phyloP scores from a whole-genome alignment of 306 rosid genomes.

The Fragaria nilgerrensis region DNA sequence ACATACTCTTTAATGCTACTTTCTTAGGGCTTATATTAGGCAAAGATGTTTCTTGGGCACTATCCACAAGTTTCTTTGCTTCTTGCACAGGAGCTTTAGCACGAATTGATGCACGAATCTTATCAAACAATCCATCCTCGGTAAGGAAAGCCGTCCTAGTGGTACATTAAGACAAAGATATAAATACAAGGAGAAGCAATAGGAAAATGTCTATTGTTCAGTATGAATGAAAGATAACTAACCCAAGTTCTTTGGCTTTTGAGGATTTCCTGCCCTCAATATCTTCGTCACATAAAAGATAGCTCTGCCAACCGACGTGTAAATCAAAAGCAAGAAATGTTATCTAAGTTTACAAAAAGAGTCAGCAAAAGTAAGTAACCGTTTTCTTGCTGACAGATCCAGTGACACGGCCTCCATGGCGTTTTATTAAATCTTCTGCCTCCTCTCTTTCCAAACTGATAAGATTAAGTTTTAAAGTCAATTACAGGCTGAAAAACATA shows the following conservation, averaged over 20 bases:
- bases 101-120: slow-evolving; percentile 56
- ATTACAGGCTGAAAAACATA: slow-evolving; percentile 15
- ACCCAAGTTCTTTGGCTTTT: slow-evolving; percentile 97
- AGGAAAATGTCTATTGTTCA: slow-evolving; percentile 15
- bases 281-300: slow-evolving; percentile 93
- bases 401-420: slow-evolving; percentile 93
- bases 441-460: slow-evolving; percentile 95
- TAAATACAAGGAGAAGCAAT: slow-evolving; percentile 18
- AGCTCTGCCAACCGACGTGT: slow-evolving; percentile 63
- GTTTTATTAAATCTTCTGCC: slow-evolving; percentile 94
- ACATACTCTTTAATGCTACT: slow-evolving; percentile 64
- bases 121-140: slow-evolving; percentile 91
- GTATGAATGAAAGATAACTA: slow-evolving; percentile 31
- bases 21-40: slow-evolving; percentile 47
- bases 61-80: slow-evolving; percentile 41
- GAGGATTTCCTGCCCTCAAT: slow-evolving; percentile 87
- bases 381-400: slow-evolving; percentile 97
- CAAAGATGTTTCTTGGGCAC: slow-evolving; percentile 38
- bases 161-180: slow-evolving; percentile 5
- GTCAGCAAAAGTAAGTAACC: slow-evolving; percentile 39
- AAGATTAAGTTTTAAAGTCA: slow-evolving; percentile 17
- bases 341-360: slow-evolving; percentile 15
- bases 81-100: slow-evolving; percentile 47
- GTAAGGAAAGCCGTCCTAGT: slow-evolving; percentile 74
- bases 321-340: slow-evolving; percentile 16